Evolutionary conservation across 768 basidiomycete genomes (phyloP).

Genomic region (Sporobolomyces roseus): DNA sequence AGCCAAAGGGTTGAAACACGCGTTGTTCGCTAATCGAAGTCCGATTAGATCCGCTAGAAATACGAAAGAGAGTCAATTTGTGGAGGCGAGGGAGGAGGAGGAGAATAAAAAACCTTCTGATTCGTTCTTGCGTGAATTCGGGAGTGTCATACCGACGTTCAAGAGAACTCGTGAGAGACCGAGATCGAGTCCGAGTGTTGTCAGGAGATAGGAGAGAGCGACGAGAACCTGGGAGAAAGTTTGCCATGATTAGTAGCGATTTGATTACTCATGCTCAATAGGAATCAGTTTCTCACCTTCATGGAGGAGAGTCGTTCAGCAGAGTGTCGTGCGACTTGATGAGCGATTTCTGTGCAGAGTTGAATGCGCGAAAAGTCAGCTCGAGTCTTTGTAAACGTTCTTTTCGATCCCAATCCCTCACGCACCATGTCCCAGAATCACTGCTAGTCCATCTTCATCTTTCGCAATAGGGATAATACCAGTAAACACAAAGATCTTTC

Average conservation of each 20-base stretch:
- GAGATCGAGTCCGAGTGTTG: constrained; percentile 35
- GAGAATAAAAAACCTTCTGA: constrained; percentile 59
- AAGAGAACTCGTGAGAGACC: constrained; percentile 26
- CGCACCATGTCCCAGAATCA: constrained; percentile 77
- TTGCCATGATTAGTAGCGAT: too few species aligned
- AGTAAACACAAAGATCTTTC: constrained; percentile 77
- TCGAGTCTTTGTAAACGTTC: too few species aligned
- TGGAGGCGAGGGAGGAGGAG: neutral
- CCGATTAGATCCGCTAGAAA: constrained; percentile 77
- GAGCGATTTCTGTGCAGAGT: constrained; percentile 39
- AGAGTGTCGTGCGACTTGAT: constrained; percentile 52
- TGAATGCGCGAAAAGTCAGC: neutral
- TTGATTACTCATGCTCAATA: too few species aligned
- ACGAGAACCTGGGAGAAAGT: constrained; percentile 9
- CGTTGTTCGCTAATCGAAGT: constrained; percentile 68
- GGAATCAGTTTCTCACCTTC: constrained; percentile 49
- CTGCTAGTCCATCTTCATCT: constrained; percentile 77
- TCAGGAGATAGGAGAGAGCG: constrained; percentile 8
- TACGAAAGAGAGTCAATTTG: neutral
- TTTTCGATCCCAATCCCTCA: too few species aligned
- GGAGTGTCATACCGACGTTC: constrained; percentile 52
- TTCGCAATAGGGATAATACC: constrained; percentile 74
- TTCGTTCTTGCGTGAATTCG: constrained; percentile 78
- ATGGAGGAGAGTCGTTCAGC: constrained; percentile 51
- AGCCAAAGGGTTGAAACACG: constrained; percentile 79